Evolutionary conservation across 257 asterid species (phyloP).

Genomic region (Perilla frutescens): DNA sequence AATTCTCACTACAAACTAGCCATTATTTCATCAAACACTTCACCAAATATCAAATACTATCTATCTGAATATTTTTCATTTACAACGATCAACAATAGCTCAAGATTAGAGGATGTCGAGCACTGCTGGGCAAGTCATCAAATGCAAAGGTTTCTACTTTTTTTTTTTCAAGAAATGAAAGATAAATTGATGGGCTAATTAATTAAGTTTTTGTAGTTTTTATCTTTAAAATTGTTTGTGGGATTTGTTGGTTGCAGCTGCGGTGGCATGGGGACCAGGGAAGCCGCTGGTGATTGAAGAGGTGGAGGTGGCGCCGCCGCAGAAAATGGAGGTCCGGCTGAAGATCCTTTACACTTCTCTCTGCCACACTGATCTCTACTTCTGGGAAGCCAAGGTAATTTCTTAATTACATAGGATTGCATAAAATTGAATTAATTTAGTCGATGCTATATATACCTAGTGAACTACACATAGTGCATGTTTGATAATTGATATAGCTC

Average conservation of each 20-base stretch:
- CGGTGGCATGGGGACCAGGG: constrained; percentile 67
- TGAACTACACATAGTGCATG: too few relatives aligned
- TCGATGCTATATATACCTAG: too few relatives aligned
- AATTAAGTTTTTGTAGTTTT: too few relatives aligned
- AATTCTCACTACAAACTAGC: background rate
- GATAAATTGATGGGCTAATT: background rate
- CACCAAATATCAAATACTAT: constrained; percentile 11
- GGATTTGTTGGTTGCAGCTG: constrained; percentile 43
- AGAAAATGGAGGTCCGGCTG: constrained; percentile 67
- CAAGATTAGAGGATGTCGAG: constrained; percentile 40
- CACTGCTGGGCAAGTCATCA: constrained; percentile 61
- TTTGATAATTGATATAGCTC: too few relatives aligned
- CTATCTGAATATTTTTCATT: too few relatives aligned
- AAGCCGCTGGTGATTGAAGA: constrained; percentile 72
- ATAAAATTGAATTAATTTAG: too few relatives aligned
- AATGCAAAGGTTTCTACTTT: constrained; percentile 58
- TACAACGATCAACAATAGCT: background rate
- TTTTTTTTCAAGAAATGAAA: background rate
- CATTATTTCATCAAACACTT: background rate
- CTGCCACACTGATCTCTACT: constrained; percentile 75
- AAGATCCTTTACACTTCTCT: constrained; percentile 71
- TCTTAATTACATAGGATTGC: too few relatives aligned
- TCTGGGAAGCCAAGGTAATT: constrained; percentile 76
- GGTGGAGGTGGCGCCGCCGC: constrained; percentile 81
- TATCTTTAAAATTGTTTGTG: too few relatives aligned